A percentile compares a stretch with the other conserved stretches of the same genome.
Conservation (phyloP, 129 eudicot genomes). For the Flaveria ramosissima region DNA sequence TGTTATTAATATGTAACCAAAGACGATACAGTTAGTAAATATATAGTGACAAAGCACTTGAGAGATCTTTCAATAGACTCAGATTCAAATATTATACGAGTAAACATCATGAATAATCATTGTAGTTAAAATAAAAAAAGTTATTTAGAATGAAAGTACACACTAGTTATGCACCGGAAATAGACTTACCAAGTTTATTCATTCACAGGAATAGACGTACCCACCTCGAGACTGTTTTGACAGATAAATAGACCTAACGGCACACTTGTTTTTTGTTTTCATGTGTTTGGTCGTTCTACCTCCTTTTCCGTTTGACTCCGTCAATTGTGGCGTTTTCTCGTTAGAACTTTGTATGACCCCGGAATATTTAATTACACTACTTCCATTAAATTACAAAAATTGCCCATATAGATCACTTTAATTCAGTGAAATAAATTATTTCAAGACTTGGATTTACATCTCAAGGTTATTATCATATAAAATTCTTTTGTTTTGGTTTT, state of each 20-base stretch:
- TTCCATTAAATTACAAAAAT: neutral
- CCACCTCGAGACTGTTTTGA: neutral
- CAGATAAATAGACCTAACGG: slow-evolving; percentile 48
- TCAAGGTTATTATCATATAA: neutral
- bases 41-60: no score
- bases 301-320: slow-evolving; percentile 33
- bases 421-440: neutral
- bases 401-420: neutral
- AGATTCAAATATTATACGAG: no score
- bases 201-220: neutral
- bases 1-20: no score
- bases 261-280: slow-evolving; percentile 30
- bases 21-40: no score
- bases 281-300: slow-evolving; percentile 17
- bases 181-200: slow-evolving; percentile 26
- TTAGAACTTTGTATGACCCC: neutral
- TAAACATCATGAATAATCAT: no score
- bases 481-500: no score
- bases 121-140: no score
- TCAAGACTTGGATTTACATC: neutral
- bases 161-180: neutral
- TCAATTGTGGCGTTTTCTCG: slow-evolving; percentile 28
- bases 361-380: neutral
- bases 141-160: no score
- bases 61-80: no score